Evolutionary conservation across 331 rosid genomes (phyloP), one percentile per base, ranked within the genome.

Genomic region (Prunus yedoensis): DNA sequence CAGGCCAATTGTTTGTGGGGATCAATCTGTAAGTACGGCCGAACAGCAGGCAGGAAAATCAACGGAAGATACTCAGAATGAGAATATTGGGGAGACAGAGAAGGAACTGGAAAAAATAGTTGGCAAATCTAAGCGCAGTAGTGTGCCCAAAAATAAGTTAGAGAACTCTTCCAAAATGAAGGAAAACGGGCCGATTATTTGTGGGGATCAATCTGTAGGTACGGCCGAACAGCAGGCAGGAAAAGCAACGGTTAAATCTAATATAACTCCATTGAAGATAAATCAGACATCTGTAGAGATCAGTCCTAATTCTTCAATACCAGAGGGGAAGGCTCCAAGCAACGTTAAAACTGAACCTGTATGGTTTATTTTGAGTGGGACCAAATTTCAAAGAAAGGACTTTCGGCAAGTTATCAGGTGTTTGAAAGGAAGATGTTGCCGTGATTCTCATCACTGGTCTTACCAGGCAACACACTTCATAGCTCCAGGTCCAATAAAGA

Each of bases 381-480:
- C 89, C 78, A 86, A 89, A 45, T 75, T 89, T 11, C 89, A 88
- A 74, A 85, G 97, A 68, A 95, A 89, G 86, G 96, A 90, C 84
- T 89, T 86, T 83, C 96, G 90, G 74, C 87, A 88, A 77, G 80
- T 85, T 56, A 89, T 95, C 59, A 89, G 85, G 87, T 80, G 80
- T 43, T 84, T 95, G 82, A 92, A 87, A 80, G 99, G 96, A 76
- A 89, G 82, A 70, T 86, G 83, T 78, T 90, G 97, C 83, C 87
- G 96, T 60, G 97, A 86, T 84, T 89, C 99, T 56, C 97, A 95
- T 78, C 86, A 92, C 71, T 92, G 99, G 99, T 92, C 99, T 52
- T 95, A 95, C 86, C 96, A 92, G 85, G 99, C 97, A 10, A 95
- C 99, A 21, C 97, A 95, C 80, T 92, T 88, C 70, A 87, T 95